Evolutionary conservation across 148 eudicot genomes (phyloP), one percentile per base, ranked within the genome.

Genomic region (Rhododendron vialii): DNA sequence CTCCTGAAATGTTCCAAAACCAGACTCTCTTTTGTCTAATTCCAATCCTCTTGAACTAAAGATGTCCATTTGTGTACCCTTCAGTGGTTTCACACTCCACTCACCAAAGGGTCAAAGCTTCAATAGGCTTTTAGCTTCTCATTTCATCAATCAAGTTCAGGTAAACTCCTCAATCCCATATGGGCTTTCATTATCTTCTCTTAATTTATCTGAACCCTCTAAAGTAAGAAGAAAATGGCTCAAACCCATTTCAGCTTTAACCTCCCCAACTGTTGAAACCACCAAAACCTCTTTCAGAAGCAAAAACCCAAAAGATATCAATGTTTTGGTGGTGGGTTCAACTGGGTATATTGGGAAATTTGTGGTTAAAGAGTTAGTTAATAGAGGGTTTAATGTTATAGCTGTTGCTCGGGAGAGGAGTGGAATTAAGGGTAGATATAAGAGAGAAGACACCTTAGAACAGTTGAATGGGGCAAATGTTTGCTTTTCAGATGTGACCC

Each of bases 261-360:
- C 87, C 13, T 74, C 78, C 84, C 78, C 88, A 61, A 18, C 78
- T 84, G 86, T 85, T 65, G 95, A 92, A 87, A 69, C 88, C 15
- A 81, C 91, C 61, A 86, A 89, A 86, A 71, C 88, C n/a, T 84
- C 88, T 76, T 92, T 94, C 90, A 92, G 98, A 82, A 88, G 51
- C 88, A 94, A 92, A 90, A 91, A 84, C 65, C 93, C 96, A 1
- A 92, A 88, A 89, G 95, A 96, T 79, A 88, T 96, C 53, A 95
- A 94, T 90, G 96, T 95, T 84, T 83, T 96, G 73, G 95, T 96
- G 80, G 98, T 92, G 87, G 99, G 99, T 45, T 94, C 99, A 88
- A 96, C 98, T 85, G 99, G 99, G 87, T 96, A 96, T 71, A 96
- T 96, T 87, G 98, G 98, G 1, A 96, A 92, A 65, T 95, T 93